Base-by-base conservation (phyloP, 352 stramenopile genomes). In the Phytophthora pisi region DNA sequence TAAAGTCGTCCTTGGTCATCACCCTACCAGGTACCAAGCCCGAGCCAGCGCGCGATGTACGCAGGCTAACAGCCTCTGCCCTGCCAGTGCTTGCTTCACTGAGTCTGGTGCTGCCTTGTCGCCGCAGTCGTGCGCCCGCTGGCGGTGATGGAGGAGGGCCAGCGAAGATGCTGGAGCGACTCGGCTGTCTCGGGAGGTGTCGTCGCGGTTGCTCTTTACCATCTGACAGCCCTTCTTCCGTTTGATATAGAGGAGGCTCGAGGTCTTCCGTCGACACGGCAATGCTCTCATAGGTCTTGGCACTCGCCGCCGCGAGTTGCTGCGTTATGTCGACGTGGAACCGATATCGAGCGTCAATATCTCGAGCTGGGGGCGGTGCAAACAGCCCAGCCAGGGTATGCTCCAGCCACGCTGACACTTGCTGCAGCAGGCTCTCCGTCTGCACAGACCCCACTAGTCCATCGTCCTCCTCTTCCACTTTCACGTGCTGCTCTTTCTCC, bases 261-360 rank as follows among this genome's bases (percentile, higher is more conserved):
- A 63, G 31, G 9, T 72, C 75, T 2, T 82, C 67, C 0, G 79
- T 88, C 26, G 75, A 64, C 2, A 85, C 75, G 5, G 57, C 72
- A 40, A 91, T 79, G 45, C 78, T 88, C 34, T 87, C 70, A 34
- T 86, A 91, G 0, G 68, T 79, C 57, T 82, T 89, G 8, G 26
- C 34, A 42, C 40, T 49, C 18, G 36, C 42, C 24, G 42, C 43
- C 7, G 65, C 55, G 10, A 70, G 46, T 10, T 74, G 66, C 50
- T 74, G 61, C 5, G 66, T 70, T 42, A 79, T 56, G 30, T 82
- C 68, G 2, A 62, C 57, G 5, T 79, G 74, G 24, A 74, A 77
- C 2, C 59, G 70, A 16, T 79, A 74, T 15, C 75, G 59, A 15
- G 64, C 46, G 51, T 76, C 71, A 2, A 45, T 23, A 20, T 64